Base-by-base conservation (phyloP, 441 rosid genomes). In the Theobroma grandiflorum region DNA sequence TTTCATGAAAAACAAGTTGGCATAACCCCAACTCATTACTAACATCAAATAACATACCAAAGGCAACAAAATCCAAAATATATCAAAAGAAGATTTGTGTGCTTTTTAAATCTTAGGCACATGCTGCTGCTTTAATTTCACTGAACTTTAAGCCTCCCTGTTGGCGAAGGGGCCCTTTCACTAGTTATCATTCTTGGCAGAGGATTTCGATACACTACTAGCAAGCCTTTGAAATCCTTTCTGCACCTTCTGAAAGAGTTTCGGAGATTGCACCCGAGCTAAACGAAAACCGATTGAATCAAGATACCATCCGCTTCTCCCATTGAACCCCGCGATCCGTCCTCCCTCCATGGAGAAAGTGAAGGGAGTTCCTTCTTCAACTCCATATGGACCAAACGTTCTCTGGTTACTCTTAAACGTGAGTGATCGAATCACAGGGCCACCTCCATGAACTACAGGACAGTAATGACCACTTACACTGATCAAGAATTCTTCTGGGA, bases 291-390 rank as follows among this genome's bases (percentile, higher is more conserved):
- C 93, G 53, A 94, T 82, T 20, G 93, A 84, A 80, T 95, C 96
- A 33, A 94, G 82, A 80, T 88, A 90, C 98, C 95, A 92, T 70
- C 92, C 96, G 22, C 93, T 80, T 68, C 98, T 88, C 40, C 96
- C 98, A 74, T 80, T 86, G 47, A 95, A 83, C 12, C 97, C 98
- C 6, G 89, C 92, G 38, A 95, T 79, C 8, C 83, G 85, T 4
- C 85, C 89, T 76, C 95, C 91, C 11, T 91, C 90, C 67, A 85
- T 82, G 1, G 91, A 80, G 78, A 92, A 86, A 57, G 85, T 81
- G 71, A 94, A 94, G 6, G 96, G 96, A 4, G 90, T 91, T 58
- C 98, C 96, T 71, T 86, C 90, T 82, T 92, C 98, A 18, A 87
- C 76, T 35, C 98, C 95, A 18, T 72, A 92, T 10, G 97, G 96